These are phyloP conservation scores for Microbotryum violaceum DNA, from an alignment of 1,284 basidiomycete genomes.

Conservation along the genomic window DNA sequence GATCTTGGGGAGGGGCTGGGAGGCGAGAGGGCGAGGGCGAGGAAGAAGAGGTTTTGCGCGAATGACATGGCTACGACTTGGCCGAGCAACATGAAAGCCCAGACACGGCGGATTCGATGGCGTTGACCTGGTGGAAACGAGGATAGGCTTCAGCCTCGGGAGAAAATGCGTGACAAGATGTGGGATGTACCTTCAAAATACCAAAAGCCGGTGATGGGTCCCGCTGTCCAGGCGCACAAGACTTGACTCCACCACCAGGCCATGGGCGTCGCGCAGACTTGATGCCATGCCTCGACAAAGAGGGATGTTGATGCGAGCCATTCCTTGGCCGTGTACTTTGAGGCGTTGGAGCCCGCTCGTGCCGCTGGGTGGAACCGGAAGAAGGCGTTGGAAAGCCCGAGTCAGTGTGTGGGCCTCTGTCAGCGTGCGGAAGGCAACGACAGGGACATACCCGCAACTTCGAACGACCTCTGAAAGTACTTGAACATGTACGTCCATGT, in stretches of 20 bases:
- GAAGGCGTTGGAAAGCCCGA: not conserved
- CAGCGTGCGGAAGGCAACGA: constrained; percentile 20
- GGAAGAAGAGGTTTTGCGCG: constrained; percentile 58
- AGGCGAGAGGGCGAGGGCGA: constrained; percentile 46
- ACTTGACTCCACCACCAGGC: constrained; percentile 72
- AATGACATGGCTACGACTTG: constrained; percentile 67
- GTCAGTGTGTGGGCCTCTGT: not conserved
- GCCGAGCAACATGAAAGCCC: constrained; percentile 67
- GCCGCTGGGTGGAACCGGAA: constrained; percentile 18
- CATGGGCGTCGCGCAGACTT: constrained; percentile 46
- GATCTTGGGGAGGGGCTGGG: constrained; percentile 15
- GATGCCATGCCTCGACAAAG: constrained; percentile 57
- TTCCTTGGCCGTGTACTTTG: constrained; percentile 38
- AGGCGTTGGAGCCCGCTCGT: constrained; percentile 41
- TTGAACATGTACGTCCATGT: constrained; percentile 37
- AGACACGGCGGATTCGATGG: constrained; percentile 50
- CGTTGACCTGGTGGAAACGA: constrained; percentile 42
- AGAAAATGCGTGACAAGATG: not conserved
- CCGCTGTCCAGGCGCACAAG: constrained; percentile 60
- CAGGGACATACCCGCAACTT: constrained; percentile 24
- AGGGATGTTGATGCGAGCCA: constrained; percentile 58
- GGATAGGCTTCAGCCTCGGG: not conserved
- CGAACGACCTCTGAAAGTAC: constrained; percentile 36
- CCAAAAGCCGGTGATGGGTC: constrained; percentile 56
- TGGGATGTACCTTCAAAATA: constrained; percentile 50